A percentile compares a stretch with the other conserved stretches of the same genome.
These are phyloP conservation scores for Stromatinia cepivora DNA, from an alignment of 2,329 filamentous ascomycete genomes.

Conservation along the genomic window DNA sequence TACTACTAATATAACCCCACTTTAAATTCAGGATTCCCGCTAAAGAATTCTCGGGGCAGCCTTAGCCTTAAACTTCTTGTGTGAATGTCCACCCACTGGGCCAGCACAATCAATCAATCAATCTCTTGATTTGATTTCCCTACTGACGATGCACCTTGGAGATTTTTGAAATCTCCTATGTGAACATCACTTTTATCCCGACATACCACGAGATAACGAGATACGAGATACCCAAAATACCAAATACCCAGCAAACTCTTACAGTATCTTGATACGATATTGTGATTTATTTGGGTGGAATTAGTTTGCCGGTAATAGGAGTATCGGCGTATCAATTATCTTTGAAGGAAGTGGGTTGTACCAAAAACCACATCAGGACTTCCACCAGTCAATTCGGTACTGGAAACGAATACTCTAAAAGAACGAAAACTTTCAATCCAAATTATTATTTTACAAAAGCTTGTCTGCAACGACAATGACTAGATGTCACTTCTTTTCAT, in stretches of 20 bases:
- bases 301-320: slow-evolving; percentile 20
- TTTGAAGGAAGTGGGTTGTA: slow-evolving; percentile 23
- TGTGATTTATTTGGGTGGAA: background rate
- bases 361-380: slow-evolving; percentile 20
- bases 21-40: slow-evolving; percentile 8
- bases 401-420: slow-evolving; percentile 12
- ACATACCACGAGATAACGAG: background rate
- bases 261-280: background rate
- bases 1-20: too few species aligned
- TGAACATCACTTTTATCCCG: slow-evolving; percentile 6
- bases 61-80: slow-evolving; percentile 15
- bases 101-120: slow-evolving; percentile 16
- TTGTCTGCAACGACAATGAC: slow-evolving; percentile 42
- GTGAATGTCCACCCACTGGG: background rate
- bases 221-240: background rate
- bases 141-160: slow-evolving; percentile 13
- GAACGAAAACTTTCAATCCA: background rate
- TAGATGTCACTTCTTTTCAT: slow-evolving; percentile 41
- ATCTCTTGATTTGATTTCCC: slow-evolving; percentile 15
- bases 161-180: slow-evolving; percentile 14
- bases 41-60: slow-evolving; percentile 17
- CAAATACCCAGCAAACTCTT: background rate
- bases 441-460: slow-evolving; percentile 25
- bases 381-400: slow-evolving; percentile 15
- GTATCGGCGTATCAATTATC: slow-evolving; percentile 21